Evolutionary conservation across 768 basidiomycete species (phyloP), one percentile per base, ranked within the genome.

Genomic region (Glaciozyma antarctica): DNA sequence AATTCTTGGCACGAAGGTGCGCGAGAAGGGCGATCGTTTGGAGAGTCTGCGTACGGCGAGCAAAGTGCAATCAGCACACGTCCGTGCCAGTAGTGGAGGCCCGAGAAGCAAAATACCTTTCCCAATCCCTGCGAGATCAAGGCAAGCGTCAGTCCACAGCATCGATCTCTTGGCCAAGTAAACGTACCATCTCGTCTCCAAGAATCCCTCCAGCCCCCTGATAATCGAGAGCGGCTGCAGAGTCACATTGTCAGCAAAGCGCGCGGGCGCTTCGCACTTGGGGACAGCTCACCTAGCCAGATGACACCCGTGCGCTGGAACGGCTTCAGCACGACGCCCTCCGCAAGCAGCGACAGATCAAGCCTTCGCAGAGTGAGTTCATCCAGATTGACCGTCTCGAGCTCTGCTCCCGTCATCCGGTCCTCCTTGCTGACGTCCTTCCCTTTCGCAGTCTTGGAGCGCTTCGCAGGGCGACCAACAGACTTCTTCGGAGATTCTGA

Each of bases 21-120:
- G 93, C 93, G 64, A 89, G 84, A 76, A 98, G 95, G 0, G 93
- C 84, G 52, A 99, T 99, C 0, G 86, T 88, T 81, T 99, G 95
- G 0, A 98, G 81, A 0, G 95, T 99, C 88, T 95, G 71, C 68
- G 61, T 64, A 69, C 52, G n/a, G n/a, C n/a, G 62, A 55, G 17
- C 17, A 24, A 43, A 21, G 17, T 34, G 15, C 10, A 32, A 52
- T 32, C 15, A 6, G n/a, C 6, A 32, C 5, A 26, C 13, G 54
- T 34, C 30, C 26, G 26, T n/a, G n/a, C n/a, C n/a, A 52, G 51
- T 9, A 26, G 12, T 4, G 55, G n/a, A 28, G 2, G 6, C 21
- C 12, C 38, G n/a, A 24, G 22, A 16, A 47, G 24, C 34, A 32
- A 2, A 7, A 15, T 41, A 41, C 38, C 38, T 41, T 41, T 15